A percentile compares a stretch with the other conserved stretches of the same genome.
These are phyloP conservation scores for Sonneratia alba DNA, from an alignment of 345 rosid genomes.

Conservation along the genomic window DNA sequence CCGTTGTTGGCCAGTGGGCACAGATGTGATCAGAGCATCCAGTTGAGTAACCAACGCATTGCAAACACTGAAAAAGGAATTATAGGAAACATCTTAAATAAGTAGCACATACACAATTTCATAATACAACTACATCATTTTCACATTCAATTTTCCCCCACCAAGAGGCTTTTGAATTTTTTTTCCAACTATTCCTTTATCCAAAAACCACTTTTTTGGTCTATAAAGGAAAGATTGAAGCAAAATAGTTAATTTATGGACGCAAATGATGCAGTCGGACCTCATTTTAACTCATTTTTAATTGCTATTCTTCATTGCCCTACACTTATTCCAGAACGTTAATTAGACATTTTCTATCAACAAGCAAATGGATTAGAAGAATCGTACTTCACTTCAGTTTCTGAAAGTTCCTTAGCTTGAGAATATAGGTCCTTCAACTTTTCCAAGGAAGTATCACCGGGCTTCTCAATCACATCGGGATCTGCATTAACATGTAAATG, in stretches of 20 bases:
- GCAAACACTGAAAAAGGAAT: slow-evolving; percentile 42
- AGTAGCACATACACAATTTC: neutral
- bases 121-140: neutral
- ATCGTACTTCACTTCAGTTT: slow-evolving; percentile 65
- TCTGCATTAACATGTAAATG: slow-evolving; percentile 37
- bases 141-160: neutral
- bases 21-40: slow-evolving; percentile 64
- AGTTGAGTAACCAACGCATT: slow-evolving; percentile 44
- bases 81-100: neutral
- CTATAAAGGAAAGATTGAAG: too few relatives aligned
- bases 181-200: neutral
- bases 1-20: slow-evolving; percentile 64
- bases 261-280: neutral
- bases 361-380: neutral
- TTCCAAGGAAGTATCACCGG: slow-evolving; percentile 60
- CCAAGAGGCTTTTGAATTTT: neutral
- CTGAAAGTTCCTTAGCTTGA: slow-evolving; percentile 81
- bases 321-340: neutral
- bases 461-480: slow-evolving; percentile 90
- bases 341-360: neutral
- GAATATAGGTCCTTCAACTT: slow-evolving; percentile 51
- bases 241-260: neutral
- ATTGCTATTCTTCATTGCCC: neutral
- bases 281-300: neutral
- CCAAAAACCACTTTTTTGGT: neutral